Percentiles rank a stretch among this genome's conserved stretches.
Evolutionary conservation across 257 asterid species (phyloP).

Genomic region (Plantago elongata): DNA sequence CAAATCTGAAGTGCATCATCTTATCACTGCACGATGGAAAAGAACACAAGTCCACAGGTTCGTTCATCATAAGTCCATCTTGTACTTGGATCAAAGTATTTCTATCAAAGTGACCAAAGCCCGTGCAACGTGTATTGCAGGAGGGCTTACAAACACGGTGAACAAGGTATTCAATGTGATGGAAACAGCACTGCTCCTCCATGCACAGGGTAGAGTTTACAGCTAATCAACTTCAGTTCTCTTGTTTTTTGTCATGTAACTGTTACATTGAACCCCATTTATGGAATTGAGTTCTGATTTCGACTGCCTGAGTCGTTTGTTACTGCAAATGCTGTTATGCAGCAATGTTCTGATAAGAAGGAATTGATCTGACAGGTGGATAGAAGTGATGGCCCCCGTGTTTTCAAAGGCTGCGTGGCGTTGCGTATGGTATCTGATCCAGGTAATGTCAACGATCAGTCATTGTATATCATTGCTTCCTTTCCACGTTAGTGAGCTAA

Average conservation of each 20-base stretch:
- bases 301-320: background rate
- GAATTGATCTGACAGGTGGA: constrained; percentile 50
- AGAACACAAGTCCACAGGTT: constrained; percentile 68
- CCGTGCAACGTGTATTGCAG: constrained; percentile 26
- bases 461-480: background rate
- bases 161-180: constrained; percentile 49
- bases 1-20: constrained; percentile 83
- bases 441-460: constrained; percentile 34
- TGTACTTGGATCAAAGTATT: background rate
- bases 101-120: background rate
- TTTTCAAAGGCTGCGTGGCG: constrained; percentile 80
- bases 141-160: constrained; percentile 61
- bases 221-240: constrained; percentile 20
- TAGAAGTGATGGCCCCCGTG: constrained; percentile 96
- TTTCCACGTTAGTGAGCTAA: background rate
- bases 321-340: background rate
- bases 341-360: background rate
- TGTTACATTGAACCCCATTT: no score
- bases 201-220: constrained; percentile 74
- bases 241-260: constrained; percentile 1
- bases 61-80: constrained; percentile 1
- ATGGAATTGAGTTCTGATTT: background rate
- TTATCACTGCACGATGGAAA: constrained; percentile 67
- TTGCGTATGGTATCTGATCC: constrained; percentile 87
- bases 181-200: constrained; percentile 66